Conservation (phyloP, 345 rosid species). For the Draba incana region DNA sequence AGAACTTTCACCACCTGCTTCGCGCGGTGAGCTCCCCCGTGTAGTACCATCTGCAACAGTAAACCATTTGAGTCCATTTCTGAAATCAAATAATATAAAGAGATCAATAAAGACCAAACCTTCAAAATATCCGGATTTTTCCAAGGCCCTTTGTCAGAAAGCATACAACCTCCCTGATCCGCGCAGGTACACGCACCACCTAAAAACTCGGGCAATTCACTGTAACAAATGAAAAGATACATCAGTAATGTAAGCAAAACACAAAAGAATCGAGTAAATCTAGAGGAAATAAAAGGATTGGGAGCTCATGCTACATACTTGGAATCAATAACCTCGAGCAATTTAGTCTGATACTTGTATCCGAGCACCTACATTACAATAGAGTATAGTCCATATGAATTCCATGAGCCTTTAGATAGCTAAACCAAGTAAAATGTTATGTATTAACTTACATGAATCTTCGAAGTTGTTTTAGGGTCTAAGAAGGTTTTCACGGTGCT, state of each 20-base stretch:
- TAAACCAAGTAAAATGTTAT: neutral
- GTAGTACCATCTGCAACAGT: conserved; percentile 75
- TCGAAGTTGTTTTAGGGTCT: conserved; percentile 97
- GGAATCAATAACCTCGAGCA: conserved; percentile 89
- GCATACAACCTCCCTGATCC: conserved; percentile 89
- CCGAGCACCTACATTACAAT: conserved; percentile 74
- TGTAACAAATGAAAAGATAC: conserved; percentile 41
- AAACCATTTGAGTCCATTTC: conserved; percentile 19
- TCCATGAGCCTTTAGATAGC: neutral
- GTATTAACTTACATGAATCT: conserved; percentile 72
- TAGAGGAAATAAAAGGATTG: too few relatives aligned
- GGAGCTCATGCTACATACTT: too few relatives aligned
- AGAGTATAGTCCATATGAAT: conserved; percentile 14
- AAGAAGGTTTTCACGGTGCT: conserved; percentile 81
- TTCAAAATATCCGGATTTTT: conserved; percentile 69
- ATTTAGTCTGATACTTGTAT: conserved; percentile 82
- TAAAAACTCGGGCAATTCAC: conserved; percentile 83
- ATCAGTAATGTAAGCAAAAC: conserved; percentile 27
- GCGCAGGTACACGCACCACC: conserved; percentile 88
- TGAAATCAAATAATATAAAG: neutral
- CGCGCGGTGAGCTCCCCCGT: conserved; percentile 72
- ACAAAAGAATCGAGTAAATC: conserved; percentile 13
- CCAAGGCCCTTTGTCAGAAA: conserved; percentile 98
- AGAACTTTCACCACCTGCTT: conserved; percentile 93
- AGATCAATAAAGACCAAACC: conserved; percentile 45